These are phyloP conservation scores for Phaseolus coccineus DNA, from an alignment of 331 rosid species.

Conservation along the genomic window DNA sequence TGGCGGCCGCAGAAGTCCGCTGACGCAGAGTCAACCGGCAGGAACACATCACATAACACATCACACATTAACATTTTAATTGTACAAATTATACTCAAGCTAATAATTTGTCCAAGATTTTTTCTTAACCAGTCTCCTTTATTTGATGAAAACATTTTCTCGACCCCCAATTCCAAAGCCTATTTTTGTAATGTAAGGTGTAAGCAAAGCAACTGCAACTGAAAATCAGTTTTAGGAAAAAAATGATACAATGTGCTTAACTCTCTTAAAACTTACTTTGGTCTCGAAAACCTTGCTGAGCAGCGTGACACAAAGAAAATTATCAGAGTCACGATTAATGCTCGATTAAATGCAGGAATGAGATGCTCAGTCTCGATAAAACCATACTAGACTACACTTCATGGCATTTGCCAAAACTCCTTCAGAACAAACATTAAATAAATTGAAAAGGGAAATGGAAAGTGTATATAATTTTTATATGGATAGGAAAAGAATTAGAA, in stretches of 20 bases:
- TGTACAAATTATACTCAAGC: too few species aligned
- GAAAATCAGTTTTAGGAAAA: neutral
- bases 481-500: neutral
- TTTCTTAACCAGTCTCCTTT: neutral
- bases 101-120: neutral
- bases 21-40: too few species aligned
- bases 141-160: neutral
- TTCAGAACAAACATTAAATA: conserved; percentile 1
- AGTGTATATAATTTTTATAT: neutral
- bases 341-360: neutral
- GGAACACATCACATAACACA: too few species aligned
- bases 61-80: too few species aligned
- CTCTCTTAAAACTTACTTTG: neutral
- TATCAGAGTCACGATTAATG: neutral
- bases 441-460: neutral
- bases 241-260: neutral
- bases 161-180: too few species aligned
- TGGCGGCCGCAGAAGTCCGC: too few species aligned
- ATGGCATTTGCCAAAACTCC: conserved; percentile 16
- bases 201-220: neutral
- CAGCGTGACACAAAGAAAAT: neutral
- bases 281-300: conserved; percentile 1
- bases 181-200: neutral
- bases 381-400: neutral
- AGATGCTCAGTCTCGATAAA: conserved; percentile 11